Evolutionary conservation across 306 rosid species (phyloP), one percentile per base, ranked within the genome.

Genomic region (Arachis hypogaea): DNA sequence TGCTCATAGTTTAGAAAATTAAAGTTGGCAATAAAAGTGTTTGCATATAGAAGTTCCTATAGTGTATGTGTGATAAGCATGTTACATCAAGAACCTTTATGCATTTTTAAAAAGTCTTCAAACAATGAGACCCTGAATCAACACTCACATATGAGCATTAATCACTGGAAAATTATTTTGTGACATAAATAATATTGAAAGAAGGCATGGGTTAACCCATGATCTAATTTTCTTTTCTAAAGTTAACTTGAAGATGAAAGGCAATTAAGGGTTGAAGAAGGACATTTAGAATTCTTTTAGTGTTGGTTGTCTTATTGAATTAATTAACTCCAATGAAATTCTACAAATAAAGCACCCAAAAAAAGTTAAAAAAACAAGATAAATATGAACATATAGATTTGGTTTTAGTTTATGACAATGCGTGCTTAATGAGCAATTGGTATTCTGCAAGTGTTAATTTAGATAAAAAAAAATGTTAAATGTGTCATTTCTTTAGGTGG

Each of bases 181-280:
- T 60, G 33, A 33, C 68, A 72, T 71, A 28, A 30, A 58, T 70
- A 29, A 36, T 16, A 47, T 46, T 16, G 44, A 51, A 73, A 50
- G 54, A 10, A 16, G 36, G 54, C 22, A 18, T 62, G 14, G 61
- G 52, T 22, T 51, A 63, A 60, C 51, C 60, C 51, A 61, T 63
- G 63, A 8, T 63, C 55, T 40, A 73, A 73, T 51, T 56, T 73
- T 54, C 22, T 62, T 73, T 9, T 73, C 70, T 38, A 52, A 73
- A 49, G 28, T 36, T 47, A 73, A 62, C 69, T 16, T 49, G 77
- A 73, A 50, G 63, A 61, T 49, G 70, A 73, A 62, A 62, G 70
- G 72, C 11, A 11, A 47, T 30, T 30, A 49, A n/a, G 22, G 22
- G 11, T 67, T 29, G 7, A 30, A 67, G 40, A 65, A 5, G 56